Percentiles rank a stretch among this genome's conserved stretches.
These are phyloP conservation scores for Stemphylium beticola DNA, from an alignment of 2,329 filamentous ascomycete species.

Conservation along the genomic window DNA sequence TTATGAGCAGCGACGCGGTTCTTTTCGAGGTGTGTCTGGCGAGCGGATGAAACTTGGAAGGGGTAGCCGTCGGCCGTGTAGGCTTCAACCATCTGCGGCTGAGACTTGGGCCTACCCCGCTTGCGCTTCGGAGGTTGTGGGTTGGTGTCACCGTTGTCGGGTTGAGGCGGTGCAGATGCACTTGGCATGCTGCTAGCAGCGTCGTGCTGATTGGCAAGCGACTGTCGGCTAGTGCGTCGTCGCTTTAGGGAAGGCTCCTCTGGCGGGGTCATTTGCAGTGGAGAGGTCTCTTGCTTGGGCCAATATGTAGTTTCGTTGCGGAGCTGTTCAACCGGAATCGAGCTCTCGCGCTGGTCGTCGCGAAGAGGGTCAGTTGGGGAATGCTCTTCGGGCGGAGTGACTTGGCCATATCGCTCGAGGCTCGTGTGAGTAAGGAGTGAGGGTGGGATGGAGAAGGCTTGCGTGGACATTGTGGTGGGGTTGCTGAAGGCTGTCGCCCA, in stretches of 20 bases:
- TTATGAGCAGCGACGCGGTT: conserved; percentile 77
- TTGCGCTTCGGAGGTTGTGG: conserved; percentile 45
- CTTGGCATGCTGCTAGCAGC: conserved; percentile 1
- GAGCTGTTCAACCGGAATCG: conserved; percentile 40
- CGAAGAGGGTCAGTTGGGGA: conserved; percentile 31
- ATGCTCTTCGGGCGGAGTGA: conserved; percentile 46
- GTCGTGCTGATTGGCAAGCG: conserved; percentile 16
- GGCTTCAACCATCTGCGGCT: conserved; percentile 40
- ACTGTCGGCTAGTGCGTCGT: conserved; percentile 32
- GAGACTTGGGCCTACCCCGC: conserved; percentile 45
- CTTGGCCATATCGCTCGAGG: conserved; percentile 43
- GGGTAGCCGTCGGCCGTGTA: conserved; percentile 43
- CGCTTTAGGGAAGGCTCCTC: conserved; percentile 31
- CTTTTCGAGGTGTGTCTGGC: conserved; percentile 62
- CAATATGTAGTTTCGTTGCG: conserved; percentile 35
- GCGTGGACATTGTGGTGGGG: conserved; percentile 4
- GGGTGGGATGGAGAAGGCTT: conserved; percentile 37
- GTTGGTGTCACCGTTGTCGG: conserved; percentile 19
- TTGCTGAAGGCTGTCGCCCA: conserved; percentile 28
- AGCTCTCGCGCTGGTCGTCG: conserved; percentile 21
- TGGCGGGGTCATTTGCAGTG: conserved; percentile 8
- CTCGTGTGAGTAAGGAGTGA: conserved; percentile 35
- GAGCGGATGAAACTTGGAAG: conserved; percentile 43
- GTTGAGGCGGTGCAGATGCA: conserved; percentile 13
- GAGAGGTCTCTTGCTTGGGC: conserved; percentile 20